Evolutionary conservation across 257 asterid species (phyloP), one percentile per base, ranked within the genome.

Genomic region (Eucommia ulmoides): DNA sequence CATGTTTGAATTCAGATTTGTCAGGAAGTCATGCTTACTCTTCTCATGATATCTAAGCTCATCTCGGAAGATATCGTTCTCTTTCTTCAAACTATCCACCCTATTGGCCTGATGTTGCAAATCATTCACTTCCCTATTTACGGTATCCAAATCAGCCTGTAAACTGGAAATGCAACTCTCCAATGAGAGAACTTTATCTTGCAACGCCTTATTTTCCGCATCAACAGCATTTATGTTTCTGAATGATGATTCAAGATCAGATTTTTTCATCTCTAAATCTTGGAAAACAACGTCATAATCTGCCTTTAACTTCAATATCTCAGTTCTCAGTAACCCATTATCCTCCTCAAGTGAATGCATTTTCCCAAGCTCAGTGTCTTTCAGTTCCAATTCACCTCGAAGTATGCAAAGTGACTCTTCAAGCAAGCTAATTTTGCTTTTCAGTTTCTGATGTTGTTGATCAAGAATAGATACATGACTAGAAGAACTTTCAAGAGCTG

Each of bases 401-500:
- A 77, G 77, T 53, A 61, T 63, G 24, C 50, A 23, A 33, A 68
- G 74, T 59, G 72, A 72, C 51, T 58, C 56, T 62, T 74, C 79
- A 50, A 68, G 67, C 63, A 72, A 59, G 60, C 58, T 20, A 21
- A 62, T 63, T 23, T 53, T 64, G 18, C 64, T 59, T 71, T 76
- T 73, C 75, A 78, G 67, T 55, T 17, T 64, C 53, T 53, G 56
- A 50, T 68, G 75, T 70, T 82, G 75, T 51, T 65, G 72, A 62
- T 60, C 59, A 54, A 81, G 80, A 65, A 66, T 65, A 33, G 73
- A 65, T 60, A 76, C 58, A 48, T 46, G 69, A 45, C 70, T 55
- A 42, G 77, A 69, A 59, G 88, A 75, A 50, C 58, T 47, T 60
- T 71, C 79, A 45, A 81, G 81, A 66, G 74, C 77, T 50, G 74